Base-by-base conservation (phyloP, 2,329 filamentous ascomycete genomes). In the Emmonsiellopsis sp. region DNA sequence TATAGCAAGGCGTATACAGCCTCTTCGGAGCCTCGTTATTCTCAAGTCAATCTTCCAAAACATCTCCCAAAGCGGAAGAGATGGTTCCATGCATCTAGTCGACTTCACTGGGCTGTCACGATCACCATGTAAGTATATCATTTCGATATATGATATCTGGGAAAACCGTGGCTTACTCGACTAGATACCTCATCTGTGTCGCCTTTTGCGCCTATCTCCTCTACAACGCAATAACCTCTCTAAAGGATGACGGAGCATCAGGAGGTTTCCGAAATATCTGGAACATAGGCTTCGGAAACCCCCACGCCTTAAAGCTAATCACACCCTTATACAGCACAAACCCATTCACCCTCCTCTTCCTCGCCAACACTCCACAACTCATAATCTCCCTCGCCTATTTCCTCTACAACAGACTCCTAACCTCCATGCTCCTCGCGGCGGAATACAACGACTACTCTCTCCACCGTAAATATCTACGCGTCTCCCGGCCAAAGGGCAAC, bases 381-480 rank as follows among this genome's bases (percentile, higher is more conserved):
- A 54, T 71, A 11, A 55, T 71, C 9, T 69, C 67, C 1, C 52
- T 70, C 38, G 55, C 71, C 3, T 72, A 71, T 51, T 62, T 72
- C 42, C 43, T 63, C 7, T 63, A 63, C 57, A 73, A 73, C 49
- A 54, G 61, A n/a, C 54, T 72, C 7, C 59, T 67, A 35, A 81
- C 75, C 1, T 67, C 63, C 10, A 77, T 80, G 65, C 66, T 75
- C 1, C 62, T 76, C 0, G 72, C 72, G 0, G 59, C 65, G 9
- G 80, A 83, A 61, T 83, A 74, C 66, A 73, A 65, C 45, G 58
- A 61, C 1, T 76, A 74, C 59, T 68, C 68, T 3, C 47, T 58
- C 0, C 45, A 64, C 11, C 65, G 70, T 7, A 75, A 74, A 45
- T 54, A 70, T 0, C 62, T 78, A 1, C 70, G 74, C 1, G 74